Conservation (phyloP, 1,284 basidiomycete species). For the Meripilus lineatus region DNA sequence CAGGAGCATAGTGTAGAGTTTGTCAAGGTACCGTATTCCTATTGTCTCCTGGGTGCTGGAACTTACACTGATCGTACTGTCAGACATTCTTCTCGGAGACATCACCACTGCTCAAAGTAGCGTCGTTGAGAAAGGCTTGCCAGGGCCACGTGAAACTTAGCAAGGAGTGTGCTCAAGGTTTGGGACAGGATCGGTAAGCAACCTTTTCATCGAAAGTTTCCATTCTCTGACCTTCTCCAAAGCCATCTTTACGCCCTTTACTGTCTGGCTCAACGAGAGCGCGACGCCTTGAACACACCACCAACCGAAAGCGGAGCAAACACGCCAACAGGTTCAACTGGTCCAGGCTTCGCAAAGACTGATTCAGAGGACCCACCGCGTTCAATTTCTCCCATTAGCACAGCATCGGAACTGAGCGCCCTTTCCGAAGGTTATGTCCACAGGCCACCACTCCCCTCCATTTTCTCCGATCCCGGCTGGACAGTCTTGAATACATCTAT, state of each 20-base stretch:
- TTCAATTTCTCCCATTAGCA: constrained; percentile 31
- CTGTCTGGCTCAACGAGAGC: constrained; percentile 77
- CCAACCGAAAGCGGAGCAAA: too few relatives aligned
- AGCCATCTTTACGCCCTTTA: constrained; percentile 86
- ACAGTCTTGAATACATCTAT: constrained; percentile 78
- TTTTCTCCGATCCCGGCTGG: constrained; percentile 90
- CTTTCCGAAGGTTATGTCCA: too few relatives aligned
- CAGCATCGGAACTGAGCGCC: constrained; percentile 17
- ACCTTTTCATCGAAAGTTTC: too few relatives aligned
- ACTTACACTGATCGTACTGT: background rate
- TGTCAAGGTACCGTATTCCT: constrained; percentile 59
- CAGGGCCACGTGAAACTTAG: constrained; percentile 84
- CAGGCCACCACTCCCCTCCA: constrained; percentile 54
- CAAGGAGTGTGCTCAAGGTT: constrained; percentile 82
- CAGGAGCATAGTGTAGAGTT: constrained; percentile 84
- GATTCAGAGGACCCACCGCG: constrained; percentile 35
- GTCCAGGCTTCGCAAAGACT: too few relatives aligned
- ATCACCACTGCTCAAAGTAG: constrained; percentile 66
- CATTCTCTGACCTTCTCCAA: background rate
- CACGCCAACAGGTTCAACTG: background rate
- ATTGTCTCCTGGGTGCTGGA: background rate
- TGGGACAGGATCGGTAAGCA: constrained; percentile 79
- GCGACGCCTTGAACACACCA: constrained; percentile 40
- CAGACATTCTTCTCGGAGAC: constrained; percentile 87
- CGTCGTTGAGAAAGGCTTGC: constrained; percentile 79